Evolutionary conservation across 1,284 basidiomycete genomes (phyloP).

Genomic region (Athelia sp.): DNA sequence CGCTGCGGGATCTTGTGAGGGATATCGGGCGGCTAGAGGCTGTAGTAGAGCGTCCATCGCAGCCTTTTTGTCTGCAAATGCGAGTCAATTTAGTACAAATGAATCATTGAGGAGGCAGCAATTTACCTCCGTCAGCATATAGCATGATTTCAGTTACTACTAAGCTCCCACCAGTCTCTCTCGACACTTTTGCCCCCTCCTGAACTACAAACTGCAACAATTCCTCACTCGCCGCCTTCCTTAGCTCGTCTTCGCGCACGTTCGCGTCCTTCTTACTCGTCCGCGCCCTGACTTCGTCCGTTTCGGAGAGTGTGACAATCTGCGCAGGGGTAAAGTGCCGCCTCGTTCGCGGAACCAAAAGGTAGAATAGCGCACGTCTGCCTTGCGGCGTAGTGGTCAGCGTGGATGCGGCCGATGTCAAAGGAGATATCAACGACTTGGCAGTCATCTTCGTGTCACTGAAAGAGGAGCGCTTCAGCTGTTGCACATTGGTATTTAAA

Average conservation of each 20-base stretch:
- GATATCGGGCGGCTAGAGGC: constrained; percentile 51
- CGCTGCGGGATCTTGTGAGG: constrained; percentile 36
- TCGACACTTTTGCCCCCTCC: constrained; percentile 51
- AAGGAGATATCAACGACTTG: constrained; percentile 70
- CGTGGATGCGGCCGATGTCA: constrained; percentile 49
- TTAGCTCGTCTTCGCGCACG: constrained; percentile 62
- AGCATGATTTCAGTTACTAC: constrained; percentile 80
- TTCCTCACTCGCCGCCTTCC: constrained; percentile 63
- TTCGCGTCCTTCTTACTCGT: constrained; percentile 78
- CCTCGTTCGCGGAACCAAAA: constrained; percentile 71
- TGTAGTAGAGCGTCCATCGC: constrained; percentile 57
- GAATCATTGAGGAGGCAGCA: background rate
- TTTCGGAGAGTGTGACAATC: constrained; percentile 64
- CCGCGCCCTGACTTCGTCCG: constrained; percentile 53
- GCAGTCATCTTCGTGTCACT: constrained; percentile 85
- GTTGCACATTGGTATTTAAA: background rate
- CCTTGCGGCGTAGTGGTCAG: constrained; percentile 59
- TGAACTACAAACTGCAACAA: constrained; percentile 64
- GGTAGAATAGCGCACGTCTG: constrained; percentile 76
- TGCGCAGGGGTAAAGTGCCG: constrained; percentile 82
- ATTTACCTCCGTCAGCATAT: constrained; percentile 72
- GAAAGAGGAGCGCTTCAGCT: constrained; percentile 5
- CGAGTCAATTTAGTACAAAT: constrained; percentile 5
- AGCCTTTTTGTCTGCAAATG: constrained; percentile 58
- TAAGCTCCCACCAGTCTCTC: constrained; percentile 75